Percentiles rank a stretch among this genome's conserved stretches.
These are phyloP conservation scores for Linum trigynum DNA, from an alignment of 345 rosid genomes.

Conservation along the genomic window DNA sequence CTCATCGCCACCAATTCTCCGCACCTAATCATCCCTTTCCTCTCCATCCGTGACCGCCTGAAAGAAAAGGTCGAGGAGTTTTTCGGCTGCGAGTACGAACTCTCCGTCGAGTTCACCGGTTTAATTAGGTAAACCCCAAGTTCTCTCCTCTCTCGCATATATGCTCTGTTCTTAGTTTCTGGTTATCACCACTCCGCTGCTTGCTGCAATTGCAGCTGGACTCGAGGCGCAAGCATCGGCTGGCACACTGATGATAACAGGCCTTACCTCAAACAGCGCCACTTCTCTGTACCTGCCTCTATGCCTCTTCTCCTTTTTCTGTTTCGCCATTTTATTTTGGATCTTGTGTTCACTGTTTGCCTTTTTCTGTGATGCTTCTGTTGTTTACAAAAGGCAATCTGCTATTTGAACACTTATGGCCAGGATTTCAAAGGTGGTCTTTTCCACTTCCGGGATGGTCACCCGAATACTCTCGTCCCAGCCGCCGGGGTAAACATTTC, in stretches of 20 bases:
- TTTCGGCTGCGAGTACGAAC: conserved; percentile 72
- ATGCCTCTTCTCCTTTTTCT: background rate
- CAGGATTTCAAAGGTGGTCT: conserved; percentile 73
- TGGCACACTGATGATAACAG: conserved; percentile 97
- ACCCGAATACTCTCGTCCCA: conserved; percentile 51
- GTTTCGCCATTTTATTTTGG: background rate
- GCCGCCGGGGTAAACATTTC: conserved; percentile 53
- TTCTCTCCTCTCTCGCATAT: background rate
- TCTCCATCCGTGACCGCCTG: conserved; percentile 62
- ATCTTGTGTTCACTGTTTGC: conserved; percentile 12
- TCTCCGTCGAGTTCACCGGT: conserved; percentile 80
- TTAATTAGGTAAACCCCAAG: conserved; percentile 46
- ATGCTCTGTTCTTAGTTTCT: background rate
- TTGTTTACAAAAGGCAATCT: conserved; percentile 65
- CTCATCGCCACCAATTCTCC: conserved; percentile 69
- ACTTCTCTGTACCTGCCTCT: conserved; percentile 43
- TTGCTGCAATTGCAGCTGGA: conserved; percentile 43
- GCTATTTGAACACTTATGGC: conserved; percentile 69
- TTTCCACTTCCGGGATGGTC: conserved; percentile 77
- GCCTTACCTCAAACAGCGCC: conserved; percentile 68
- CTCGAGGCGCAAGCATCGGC: conserved; percentile 80
- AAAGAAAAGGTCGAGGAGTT: conserved; percentile 74
- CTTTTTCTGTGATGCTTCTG: conserved; percentile 10
- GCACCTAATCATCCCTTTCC: conserved; percentile 65
- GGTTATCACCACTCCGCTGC: conserved; percentile 1